These are phyloP conservation scores for Hysterangium stoloniferum DNA, from an alignment of 768 basidiomycete species.

Conservation along the genomic window DNA sequence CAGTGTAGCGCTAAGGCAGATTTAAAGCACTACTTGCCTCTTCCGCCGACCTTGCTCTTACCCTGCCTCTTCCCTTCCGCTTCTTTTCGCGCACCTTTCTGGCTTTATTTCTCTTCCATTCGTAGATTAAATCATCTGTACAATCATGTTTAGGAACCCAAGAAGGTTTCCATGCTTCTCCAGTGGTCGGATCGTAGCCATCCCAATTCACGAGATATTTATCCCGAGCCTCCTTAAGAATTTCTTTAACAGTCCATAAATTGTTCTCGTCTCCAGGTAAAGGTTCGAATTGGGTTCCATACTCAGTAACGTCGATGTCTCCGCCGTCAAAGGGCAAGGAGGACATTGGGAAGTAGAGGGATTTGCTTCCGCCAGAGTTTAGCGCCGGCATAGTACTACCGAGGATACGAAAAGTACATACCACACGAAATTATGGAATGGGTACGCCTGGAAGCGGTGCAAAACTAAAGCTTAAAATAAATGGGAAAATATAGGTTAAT, in stretches of 20 bases:
- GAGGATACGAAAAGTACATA: too few species aligned
- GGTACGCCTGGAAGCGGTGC: too few species aligned
- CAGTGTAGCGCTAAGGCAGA: too few species aligned
- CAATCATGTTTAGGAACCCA: constrained; percentile 69
- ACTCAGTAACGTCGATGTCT: constrained; percentile 4
- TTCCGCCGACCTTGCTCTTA: not conserved
- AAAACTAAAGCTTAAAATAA: too few species aligned
- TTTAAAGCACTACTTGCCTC: not conserved
- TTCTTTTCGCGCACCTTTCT: constrained; percentile 23
- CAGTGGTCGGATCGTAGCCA: constrained; percentile 52
- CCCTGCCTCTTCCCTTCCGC: too few species aligned
- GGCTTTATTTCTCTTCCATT: constrained; percentile 53
- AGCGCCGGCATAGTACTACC: too few species aligned
- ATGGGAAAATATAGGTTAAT: too few species aligned
- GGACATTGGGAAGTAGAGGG: too few species aligned
- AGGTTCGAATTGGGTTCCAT: constrained; percentile 42
- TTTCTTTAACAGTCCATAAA: constrained; percentile 57
- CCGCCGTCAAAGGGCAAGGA: too few species aligned
- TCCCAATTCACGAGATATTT: constrained; percentile 64
- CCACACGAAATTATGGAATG: too few species aligned
- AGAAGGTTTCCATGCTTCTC: constrained; percentile 55
- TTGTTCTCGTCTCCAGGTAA: constrained; percentile 48
- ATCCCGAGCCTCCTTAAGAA: constrained; percentile 45
- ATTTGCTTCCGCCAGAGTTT: too few species aligned
- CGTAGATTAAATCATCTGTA: constrained; percentile 51